Evolutionary conservation across 176 grass and related monocot genomes (phyloP).

Genomic region (Triticum turgidum): DNA sequence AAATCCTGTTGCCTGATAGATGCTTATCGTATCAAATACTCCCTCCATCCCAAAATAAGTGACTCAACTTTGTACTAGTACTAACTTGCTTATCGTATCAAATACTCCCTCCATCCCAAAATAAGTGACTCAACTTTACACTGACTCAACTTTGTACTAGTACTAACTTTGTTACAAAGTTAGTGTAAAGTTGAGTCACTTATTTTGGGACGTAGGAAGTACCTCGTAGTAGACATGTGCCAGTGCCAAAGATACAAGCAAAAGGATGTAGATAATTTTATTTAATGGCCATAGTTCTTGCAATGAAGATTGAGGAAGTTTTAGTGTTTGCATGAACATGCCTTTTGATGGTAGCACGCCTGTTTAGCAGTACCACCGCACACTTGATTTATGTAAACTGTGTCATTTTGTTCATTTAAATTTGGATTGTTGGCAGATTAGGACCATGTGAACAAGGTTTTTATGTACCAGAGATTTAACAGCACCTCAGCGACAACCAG

Average conservation of each 20-base stretch:
- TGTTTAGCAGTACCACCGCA: slow-evolving; percentile 13
- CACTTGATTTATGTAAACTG: slow-evolving; percentile 20
- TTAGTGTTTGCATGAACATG: not conserved
- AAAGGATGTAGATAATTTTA: slow-evolving; percentile 6
- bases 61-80: too few species aligned
- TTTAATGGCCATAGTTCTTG: not conserved
- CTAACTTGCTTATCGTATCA: not conserved
- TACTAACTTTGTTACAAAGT: too few species aligned
- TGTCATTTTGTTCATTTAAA: slow-evolving; percentile 45
- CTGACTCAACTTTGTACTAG: too few species aligned
- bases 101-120: not conserved
- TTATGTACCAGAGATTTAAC: slow-evolving; percentile 49
- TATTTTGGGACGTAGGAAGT: too few species aligned
- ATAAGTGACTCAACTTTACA: too few species aligned
- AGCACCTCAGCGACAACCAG: slow-evolving; percentile 36
- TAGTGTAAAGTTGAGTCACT: too few species aligned
- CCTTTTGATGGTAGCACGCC: not conserved
- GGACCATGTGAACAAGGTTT: slow-evolving; percentile 44
- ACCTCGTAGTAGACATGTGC: not conserved
- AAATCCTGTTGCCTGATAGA: not conserved
- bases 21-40: slow-evolving; percentile 1
- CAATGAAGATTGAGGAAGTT: not conserved
- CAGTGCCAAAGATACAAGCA: not conserved
- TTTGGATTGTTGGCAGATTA: slow-evolving; percentile 65
- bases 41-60: too few species aligned